Evolutionary conservation across 345 rosid species (phyloP).

Genomic region (Melastoma malabathricum): DNA sequence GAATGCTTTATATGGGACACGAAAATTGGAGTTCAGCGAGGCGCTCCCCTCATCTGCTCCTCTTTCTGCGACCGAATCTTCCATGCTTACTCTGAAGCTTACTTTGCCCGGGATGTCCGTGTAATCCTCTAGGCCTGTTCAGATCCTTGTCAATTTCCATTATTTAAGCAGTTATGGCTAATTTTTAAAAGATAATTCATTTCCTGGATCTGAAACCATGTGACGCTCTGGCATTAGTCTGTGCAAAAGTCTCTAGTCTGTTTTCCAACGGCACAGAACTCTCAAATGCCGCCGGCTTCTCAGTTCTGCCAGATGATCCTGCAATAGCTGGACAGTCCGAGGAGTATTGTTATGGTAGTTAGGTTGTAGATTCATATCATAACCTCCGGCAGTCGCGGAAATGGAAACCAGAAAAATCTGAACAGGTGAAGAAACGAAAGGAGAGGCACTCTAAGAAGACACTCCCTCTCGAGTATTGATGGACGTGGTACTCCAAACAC

Average conservation of each 20-base stretch:
- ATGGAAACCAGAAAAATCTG: constrained; percentile 21
- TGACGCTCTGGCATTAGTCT: constrained; percentile 61
- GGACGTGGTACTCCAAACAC: too few relatives aligned
- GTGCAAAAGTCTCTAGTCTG: constrained; percentile 75
- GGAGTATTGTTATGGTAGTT: constrained; percentile 64
- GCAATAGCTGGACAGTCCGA: constrained; percentile 22
- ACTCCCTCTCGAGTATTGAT: too few relatives aligned
- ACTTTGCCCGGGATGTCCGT: constrained; percentile 68
- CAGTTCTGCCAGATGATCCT: constrained; percentile 28
- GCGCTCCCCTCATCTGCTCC: constrained; percentile 69
- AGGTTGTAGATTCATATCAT: constrained; percentile 57
- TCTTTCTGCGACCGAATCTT: constrained; percentile 69
- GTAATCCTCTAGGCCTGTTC: constrained; percentile 14
- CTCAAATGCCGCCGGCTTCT: constrained; percentile 74
- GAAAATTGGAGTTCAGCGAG: constrained; percentile 60
- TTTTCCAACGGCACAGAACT: constrained; percentile 75
- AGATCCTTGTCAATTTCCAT: not conserved
- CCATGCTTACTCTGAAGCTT: constrained; percentile 65
- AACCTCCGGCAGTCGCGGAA: constrained; percentile 51
- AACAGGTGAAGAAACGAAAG: constrained; percentile 23
- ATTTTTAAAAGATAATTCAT: constrained; percentile 2
- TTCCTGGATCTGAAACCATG: constrained; percentile 66
- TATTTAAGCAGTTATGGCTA: not conserved
- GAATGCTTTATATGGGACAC: constrained; percentile 96
- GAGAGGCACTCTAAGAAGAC: constrained; percentile 22